Base-by-base conservation (phyloP, 2,329 filamentous ascomycete species). In the Aspergillus caelatus region DNA sequence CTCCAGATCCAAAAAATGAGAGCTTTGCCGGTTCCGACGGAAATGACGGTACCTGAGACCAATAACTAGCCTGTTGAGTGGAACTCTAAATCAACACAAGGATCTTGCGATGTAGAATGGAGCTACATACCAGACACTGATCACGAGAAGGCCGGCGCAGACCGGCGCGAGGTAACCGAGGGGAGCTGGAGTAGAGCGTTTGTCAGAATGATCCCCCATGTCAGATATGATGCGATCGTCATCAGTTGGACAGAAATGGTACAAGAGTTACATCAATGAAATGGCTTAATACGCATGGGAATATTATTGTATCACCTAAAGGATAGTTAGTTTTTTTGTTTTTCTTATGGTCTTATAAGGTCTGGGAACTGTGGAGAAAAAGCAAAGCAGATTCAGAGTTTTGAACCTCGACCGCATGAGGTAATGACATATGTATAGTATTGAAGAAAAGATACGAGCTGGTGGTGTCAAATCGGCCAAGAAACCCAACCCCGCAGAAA, bases 131-230 rank as follows among this genome's bases (percentile, higher is more conserved):
- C 67, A 70, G 46, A 65, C 58, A 23, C 58, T 58, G 23, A 70
- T 54, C 39, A 68, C 64, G 36, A 68, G 58, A 14, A 70, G 30
- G 23, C 66, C 63, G 10, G 68, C 62, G 23, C 63, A 65, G 36
- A 68, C 54, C 4, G 68, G 66, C 19, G 68, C 68, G 3, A 70
- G 58, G 34, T 67, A 70, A 21, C 67, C 67, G 41, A 70, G 58
- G 8, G 67, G 61, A 16, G 65, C 63, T 9, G 61, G 34, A 1
- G 63, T 60, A 26, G 65, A 62, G n/a, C 30, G n/a, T 8, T 58
- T 32, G 19, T 62, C 62, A 53, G 63, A 62, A 30, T 48, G 60
- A n/a, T 32, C 61, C 21, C 39, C 26, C 61, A 62, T 62, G 11
- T 30, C 46, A 53, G 30, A 53, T 53, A n/a, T 30, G 50, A 32